Conservation (phyloP, 192 early-diverging fungal genomes). For the Funneliformis mosseae region DNA sequence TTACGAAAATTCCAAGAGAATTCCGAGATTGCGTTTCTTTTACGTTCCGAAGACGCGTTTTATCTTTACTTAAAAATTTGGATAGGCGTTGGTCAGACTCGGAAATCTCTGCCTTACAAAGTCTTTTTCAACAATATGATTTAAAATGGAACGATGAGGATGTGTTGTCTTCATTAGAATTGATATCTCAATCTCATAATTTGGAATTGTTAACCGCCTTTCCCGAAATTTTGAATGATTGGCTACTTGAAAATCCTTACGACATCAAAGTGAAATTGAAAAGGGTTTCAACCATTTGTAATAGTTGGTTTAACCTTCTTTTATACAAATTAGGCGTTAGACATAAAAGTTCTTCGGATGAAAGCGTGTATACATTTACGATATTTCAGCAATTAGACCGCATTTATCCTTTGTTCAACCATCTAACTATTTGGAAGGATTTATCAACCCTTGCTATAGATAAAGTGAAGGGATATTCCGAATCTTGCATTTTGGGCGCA, state of each 20-base stretch:
- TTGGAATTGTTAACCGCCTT: neutral
- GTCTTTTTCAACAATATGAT: neutral
- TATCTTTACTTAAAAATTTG: neutral
- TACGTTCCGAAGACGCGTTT: neutral
- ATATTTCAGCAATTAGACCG: neutral
- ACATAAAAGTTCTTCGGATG: neutral
- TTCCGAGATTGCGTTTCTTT: neutral
- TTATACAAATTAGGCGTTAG: neutral
- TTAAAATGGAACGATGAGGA: neutral
- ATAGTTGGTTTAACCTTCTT: neutral
- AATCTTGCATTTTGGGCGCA: neutral
- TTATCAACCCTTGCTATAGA: neutral
- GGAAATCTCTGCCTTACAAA: neutral
- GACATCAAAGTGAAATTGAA: neutral
- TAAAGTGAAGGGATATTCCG: neutral
- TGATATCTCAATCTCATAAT: neutral
- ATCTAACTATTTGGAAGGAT: neutral
- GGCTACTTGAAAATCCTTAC: neutral
- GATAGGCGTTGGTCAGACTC: neutral
- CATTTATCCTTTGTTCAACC: neutral
- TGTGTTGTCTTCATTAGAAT: neutral
- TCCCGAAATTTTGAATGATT: neutral
- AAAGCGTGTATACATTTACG: neutral
- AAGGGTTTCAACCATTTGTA: neutral
- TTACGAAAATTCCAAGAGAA: neutral